Base-by-base conservation (phyloP, 2,329 filamentous ascomycete genomes). In the Paraconiothyrium sp. region DNA sequence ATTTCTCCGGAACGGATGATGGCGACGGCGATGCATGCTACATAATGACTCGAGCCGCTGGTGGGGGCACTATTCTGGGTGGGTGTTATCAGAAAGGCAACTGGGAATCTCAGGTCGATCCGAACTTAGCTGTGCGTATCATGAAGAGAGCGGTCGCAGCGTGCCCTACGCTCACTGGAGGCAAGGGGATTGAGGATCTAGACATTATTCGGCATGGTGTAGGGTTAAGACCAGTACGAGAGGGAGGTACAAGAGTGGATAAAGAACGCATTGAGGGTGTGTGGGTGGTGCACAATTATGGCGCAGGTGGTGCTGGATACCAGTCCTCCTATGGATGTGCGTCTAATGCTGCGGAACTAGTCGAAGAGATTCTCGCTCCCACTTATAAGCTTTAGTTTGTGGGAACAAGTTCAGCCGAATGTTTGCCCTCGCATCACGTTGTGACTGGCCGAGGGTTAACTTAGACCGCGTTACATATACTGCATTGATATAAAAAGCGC, bases 171-270 rank as follows among this genome's bases (percentile, higher is more conserved):
- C 80, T 94, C 66, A 86, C 88, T 80, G 77, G 54, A 88, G 90
- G 0, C 85, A 88, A 76, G 91, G 92, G 0, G 86, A 93, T 22
- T 87, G 92, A 72, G 90, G 13, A 60, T 14, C 85, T 10, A 76
- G 88, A 90, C 74, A 83, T 97, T 24, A 84, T 97, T 57, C 84
- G 92, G 11, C 92, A 97, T 75, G 90, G 88, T 2, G 93, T 96
- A n/a, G 93, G 93, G 0, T 72, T 97, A 68, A 84, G 93, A 60
- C 93, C 93, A 6, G 86, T 89, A 69, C 83, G 93, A 52, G 83
- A 88, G 59, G 89, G 85, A 1, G 93, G 93, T 0, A 87, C 92
- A 14, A 85, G 93, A 61, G 81, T 97, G 20, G 92, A 95, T 78
- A 89, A 84, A 72, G 90, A 93, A 75, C 81, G 80, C 65, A 84